These are phyloP conservation scores for Heliamphora pulchella DNA, from an alignment of 179 eudicot species.

Conservation along the genomic window DNA sequence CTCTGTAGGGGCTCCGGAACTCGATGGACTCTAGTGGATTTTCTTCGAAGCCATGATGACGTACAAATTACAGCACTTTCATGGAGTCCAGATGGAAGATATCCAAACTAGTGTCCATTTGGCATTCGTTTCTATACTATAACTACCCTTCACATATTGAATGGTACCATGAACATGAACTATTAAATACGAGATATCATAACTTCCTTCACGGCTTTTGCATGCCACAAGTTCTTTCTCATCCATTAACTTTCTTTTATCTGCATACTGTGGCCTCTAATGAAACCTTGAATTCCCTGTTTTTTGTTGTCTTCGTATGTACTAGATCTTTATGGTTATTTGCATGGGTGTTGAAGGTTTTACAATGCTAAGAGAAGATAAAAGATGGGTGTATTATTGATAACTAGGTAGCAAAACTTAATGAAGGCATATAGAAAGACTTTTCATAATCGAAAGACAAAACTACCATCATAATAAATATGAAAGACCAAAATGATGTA, in stretches of 20 bases:
- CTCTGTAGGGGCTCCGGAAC: constrained; percentile 69
- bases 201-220: neutral
- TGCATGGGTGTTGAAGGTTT: neutral
- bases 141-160: neutral
- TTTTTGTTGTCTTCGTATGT: neutral
- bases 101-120: constrained; percentile 40
- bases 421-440: too few relatives aligned
- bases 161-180: neutral
- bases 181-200: neutral
- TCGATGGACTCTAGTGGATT: constrained; percentile 89
- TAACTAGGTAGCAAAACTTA: too few relatives aligned
- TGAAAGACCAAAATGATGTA: too few relatives aligned
- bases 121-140: neutral
- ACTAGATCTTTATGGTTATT: neutral
- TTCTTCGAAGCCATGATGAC: constrained; percentile 60
- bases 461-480: too few relatives aligned
- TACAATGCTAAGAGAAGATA: neutral
- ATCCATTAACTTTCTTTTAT: neutral
- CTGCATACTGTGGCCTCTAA: neutral
- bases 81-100: constrained; percentile 99
- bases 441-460: too few relatives aligned
- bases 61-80: constrained; percentile 84
- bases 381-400: too few relatives aligned
- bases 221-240: neutral
- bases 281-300: neutral